A percentile compares a stretch with the other conserved stretches of the same genome.
Evolutionary conservation across 768 basidiomycete genomes (phyloP).

Genomic region (Tylopilus subfusipes): DNA sequence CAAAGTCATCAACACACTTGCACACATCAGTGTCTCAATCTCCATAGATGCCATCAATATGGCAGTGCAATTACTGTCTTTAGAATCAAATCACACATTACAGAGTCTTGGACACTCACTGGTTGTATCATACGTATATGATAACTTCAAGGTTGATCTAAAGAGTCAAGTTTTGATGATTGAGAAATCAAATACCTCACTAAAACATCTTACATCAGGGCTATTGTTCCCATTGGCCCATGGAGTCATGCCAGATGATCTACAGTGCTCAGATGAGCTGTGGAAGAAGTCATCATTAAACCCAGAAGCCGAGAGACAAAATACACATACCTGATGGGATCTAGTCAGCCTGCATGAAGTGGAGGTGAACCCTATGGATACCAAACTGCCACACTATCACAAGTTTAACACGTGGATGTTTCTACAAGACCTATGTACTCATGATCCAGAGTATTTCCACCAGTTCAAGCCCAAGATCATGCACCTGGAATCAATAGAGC

Average conservation of each 20-base stretch:
- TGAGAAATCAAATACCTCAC: neutral
- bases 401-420: neutral
- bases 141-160: neutral
- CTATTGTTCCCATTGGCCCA: neutral
- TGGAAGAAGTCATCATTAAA: neutral
- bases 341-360: too few species aligned
- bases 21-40: neutral
- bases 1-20: neutral
- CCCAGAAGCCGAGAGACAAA: too few species aligned
- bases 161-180: neutral
- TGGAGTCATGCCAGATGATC: neutral
- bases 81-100: neutral
- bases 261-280: neutral
- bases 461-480: neutral
- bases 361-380: too few species aligned
- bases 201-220: too few species aligned
- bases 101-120: neutral
- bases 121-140: neutral
- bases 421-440: neutral
- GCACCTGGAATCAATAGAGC: neutral
- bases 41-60: neutral
- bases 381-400: too few species aligned
- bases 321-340: too few species aligned
- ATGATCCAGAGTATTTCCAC: neutral
- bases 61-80: neutral